phyloP scores from a whole-genome alignment of 305 asterid genomes.

The Ilex paraguariensis region DNA sequence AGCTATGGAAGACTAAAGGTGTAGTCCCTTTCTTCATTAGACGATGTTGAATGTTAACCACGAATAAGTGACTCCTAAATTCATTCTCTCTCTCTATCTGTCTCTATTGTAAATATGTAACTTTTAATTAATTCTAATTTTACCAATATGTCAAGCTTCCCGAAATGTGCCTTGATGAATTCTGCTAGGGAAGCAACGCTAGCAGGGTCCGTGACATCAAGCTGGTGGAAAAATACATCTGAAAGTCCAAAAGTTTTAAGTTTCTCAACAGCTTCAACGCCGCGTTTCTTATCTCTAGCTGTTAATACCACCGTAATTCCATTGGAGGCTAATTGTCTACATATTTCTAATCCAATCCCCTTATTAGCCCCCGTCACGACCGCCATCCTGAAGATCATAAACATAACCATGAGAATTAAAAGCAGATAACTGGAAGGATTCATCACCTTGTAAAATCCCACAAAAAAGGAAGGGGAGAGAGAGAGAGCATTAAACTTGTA shows the following conservation, averaged over 20 bases:
- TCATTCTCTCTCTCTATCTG: too few relatives aligned
- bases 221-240: conserved; percentile 14
- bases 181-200: conserved; percentile 6
- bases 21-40: too few relatives aligned
- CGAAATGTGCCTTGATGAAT: conserved; percentile 7
- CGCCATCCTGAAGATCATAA: background rate
- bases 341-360: conserved; percentile 15
- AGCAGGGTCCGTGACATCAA: conserved; percentile 13
- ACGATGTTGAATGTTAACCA: too few relatives aligned
- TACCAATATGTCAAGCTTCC: conserved; percentile 6
- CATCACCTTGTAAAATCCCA: too few relatives aligned
- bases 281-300: conserved; percentile 16
- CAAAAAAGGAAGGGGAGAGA: too few relatives aligned
- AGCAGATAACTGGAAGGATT: too few relatives aligned
- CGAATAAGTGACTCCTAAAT: too few relatives aligned
- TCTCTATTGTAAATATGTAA: too few relatives aligned
- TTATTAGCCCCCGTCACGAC: conserved; percentile 19
- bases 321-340: conserved; percentile 8
- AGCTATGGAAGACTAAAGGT: too few relatives aligned
- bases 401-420: too few relatives aligned
- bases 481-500: too few relatives aligned
- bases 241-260: background rate
- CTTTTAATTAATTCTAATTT: too few relatives aligned
- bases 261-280: conserved; percentile 11
- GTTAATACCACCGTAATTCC: conserved; percentile 11